Conservation (phyloP, 495 filamentous ascomycete species). For the Paragyromitra xinjiangensis region DNA sequence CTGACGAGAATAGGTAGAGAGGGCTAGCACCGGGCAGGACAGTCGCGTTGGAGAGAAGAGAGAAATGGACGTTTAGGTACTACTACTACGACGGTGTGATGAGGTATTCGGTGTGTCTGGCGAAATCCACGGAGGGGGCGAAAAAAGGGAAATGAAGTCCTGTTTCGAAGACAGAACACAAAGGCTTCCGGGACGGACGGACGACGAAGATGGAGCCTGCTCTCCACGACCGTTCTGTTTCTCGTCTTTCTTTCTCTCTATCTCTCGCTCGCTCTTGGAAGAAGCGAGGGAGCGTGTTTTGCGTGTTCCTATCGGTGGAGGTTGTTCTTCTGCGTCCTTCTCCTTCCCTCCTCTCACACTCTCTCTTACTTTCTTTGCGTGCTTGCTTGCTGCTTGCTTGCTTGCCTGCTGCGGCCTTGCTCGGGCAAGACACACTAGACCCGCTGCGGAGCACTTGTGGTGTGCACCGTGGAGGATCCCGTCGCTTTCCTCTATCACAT, state of each 20-base stretch:
- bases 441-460: constrained; percentile 49
- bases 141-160: constrained; percentile 31
- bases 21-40: constrained; percentile 10
- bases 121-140: constrained; percentile 42
- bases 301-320: constrained; percentile 7
- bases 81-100: constrained; percentile 34
- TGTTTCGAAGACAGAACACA: constrained; percentile 38
- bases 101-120: constrained; percentile 46
- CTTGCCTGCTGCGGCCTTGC: constrained; percentile 44
- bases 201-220: constrained; percentile 32
- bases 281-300: constrained; percentile 13
- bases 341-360: constrained; percentile 17
- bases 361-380: constrained; percentile 22
- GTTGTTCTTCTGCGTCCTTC: constrained; percentile 32
- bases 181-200: constrained; percentile 35
- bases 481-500: constrained; percentile 49
- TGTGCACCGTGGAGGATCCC: constrained; percentile 46
- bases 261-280: constrained; percentile 22
- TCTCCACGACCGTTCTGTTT: constrained; percentile 39
- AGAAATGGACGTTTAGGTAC: constrained; percentile 28
- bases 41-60: constrained; percentile 33
- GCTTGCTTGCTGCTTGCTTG: constrained; percentile 30
- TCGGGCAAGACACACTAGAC: constrained; percentile 52
- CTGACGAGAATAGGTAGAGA: constrained; percentile 25
- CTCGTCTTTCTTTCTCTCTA: constrained; percentile 36